Evolutionary conservation across 176 grass and related monocot genomes (phyloP).

Genomic region (Alloteropsis semialata): DNA sequence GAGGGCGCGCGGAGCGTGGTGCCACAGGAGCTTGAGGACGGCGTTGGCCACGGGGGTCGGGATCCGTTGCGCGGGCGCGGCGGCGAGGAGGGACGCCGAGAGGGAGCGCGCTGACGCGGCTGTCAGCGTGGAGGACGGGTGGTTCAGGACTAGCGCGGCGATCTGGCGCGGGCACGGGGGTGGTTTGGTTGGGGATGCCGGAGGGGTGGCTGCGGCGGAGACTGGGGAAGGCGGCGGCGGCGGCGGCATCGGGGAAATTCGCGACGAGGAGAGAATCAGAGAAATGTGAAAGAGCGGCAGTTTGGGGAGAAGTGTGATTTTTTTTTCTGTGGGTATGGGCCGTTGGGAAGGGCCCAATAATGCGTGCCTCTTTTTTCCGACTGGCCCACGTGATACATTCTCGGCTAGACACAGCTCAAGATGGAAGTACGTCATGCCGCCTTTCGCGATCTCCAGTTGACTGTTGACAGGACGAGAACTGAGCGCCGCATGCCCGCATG

Average conservation of each 20-base stretch:
- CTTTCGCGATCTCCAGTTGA: too few relatives aligned
- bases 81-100: conserved; percentile 44
- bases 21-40: conserved; percentile 78
- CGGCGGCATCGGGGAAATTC: conserved; percentile 14
- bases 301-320: too few relatives aligned
- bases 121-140: conserved; percentile 39
- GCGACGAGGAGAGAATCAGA: neutral
- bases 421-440: too few relatives aligned
- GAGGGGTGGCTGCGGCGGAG: neutral
- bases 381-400: too few relatives aligned
- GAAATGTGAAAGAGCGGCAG: neutral
- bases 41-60: conserved; percentile 39
- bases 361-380: too few relatives aligned
- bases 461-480: too few relatives aligned
- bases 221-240: neutral
- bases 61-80: conserved; percentile 9
- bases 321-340: neutral
- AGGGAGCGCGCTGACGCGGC: conserved; percentile 50
- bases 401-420: too few relatives aligned
- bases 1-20: conserved; percentile 69
- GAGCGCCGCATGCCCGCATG: too few relatives aligned
- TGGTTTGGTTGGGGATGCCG: neutral
- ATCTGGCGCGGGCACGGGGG: conserved; percentile 39
- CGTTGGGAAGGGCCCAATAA: too few relatives aligned
- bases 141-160: conserved; percentile 43